Percentiles rank a stretch among this genome's conserved stretches.
phyloP scores from a whole-genome alignment of 768 basidiomycete species.

The Sutorius australiensis region DNA sequence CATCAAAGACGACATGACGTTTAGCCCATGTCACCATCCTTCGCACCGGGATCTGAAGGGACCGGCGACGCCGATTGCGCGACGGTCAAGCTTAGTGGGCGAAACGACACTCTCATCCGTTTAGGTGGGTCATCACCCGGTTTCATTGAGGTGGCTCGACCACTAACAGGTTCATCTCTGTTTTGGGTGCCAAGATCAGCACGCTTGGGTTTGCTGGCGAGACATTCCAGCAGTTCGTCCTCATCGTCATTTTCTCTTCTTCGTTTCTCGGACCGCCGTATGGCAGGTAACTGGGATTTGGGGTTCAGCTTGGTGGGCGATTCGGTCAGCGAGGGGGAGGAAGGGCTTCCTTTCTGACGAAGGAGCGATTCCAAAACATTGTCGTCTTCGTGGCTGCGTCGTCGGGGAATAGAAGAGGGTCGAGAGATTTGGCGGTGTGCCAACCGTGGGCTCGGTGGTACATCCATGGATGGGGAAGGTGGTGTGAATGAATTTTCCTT shows the following conservation, averaged over 20 bases:
- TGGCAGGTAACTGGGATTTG: slow-evolving; percentile 36
- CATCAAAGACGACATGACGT: not conserved
- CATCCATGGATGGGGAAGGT: slow-evolving; percentile 32
- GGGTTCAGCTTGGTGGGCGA: slow-evolving; percentile 26
- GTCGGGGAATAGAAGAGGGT: slow-evolving; percentile 44
- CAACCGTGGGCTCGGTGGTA: slow-evolving; percentile 37
- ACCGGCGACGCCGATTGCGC: slow-evolving; percentile 37
- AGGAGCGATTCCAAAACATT: slow-evolving; percentile 55
- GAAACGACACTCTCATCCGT: slow-evolving; percentile 75
- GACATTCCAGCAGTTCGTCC: slow-evolving; percentile 58
- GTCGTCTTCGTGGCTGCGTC: slow-evolving; percentile 43
- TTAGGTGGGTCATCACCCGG: slow-evolving; percentile 46
- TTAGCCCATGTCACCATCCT: slow-evolving; percentile 75
- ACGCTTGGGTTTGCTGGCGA: slow-evolving; percentile 57
- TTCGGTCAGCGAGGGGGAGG: slow-evolving; percentile 36
- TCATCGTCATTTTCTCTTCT: slow-evolving; percentile 69
- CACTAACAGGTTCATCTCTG: slow-evolving; percentile 26
- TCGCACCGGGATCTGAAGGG: slow-evolving; percentile 61
- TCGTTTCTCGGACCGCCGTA: slow-evolving; percentile 66
- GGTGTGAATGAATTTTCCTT: slow-evolving; percentile 23
- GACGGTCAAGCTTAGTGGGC: slow-evolving; percentile 29
- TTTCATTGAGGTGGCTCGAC: slow-evolving; percentile 27
- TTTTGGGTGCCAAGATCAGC: slow-evolving; percentile 48
- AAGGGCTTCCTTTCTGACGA: slow-evolving; percentile 33
- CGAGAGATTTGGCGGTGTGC: slow-evolving; percentile 36